phyloP scores from a whole-genome alignment of 768 basidiomycete genomes.

The Tricholoma sp. region DNA sequence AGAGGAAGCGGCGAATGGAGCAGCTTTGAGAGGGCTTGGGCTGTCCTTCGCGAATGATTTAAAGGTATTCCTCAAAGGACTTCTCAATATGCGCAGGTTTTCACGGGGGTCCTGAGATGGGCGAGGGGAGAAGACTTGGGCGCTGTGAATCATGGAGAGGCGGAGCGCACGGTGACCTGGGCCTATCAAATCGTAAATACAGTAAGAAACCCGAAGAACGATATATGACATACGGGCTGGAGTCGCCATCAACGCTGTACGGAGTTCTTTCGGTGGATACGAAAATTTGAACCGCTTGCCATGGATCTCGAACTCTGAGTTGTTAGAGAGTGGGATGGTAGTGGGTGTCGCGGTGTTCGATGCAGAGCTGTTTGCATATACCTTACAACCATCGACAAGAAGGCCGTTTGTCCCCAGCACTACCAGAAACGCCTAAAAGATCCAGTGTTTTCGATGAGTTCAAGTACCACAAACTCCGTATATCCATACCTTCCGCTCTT shows the following conservation, averaged over 20 bases:
- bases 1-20: conserved; percentile 3
- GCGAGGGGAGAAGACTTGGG: conserved; percentile 67
- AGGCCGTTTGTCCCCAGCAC: conserved; percentile 57
- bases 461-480: neutral
- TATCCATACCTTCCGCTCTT: conserved; percentile 52
- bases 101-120: conserved; percentile 55
- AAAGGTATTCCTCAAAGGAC: conserved; percentile 41
- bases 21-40: conserved; percentile 4
- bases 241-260: conserved; percentile 45
- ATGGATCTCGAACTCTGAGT: conserved; percentile 63
- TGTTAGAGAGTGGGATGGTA: conserved; percentile 61
- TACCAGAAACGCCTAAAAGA: conserved; percentile 56
- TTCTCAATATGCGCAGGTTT: conserved; percentile 61
- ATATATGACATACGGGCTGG: conserved; percentile 37
- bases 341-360: conserved; percentile 27
- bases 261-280: conserved; percentile 71
- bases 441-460: neutral
- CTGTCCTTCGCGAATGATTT: conserved; percentile 23
- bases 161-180: conserved; percentile 46
- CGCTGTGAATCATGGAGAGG: conserved; percentile 72
- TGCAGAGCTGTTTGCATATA: conserved; percentile 39
- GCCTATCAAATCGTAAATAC: conserved; percentile 13
- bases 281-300: conserved; percentile 67
- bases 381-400: conserved; percentile 56
- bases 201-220: neutral